phyloP scores from a whole-genome alignment of 2,329 filamentous ascomycete genomes.

The Colletotrichum costaricense region DNA sequence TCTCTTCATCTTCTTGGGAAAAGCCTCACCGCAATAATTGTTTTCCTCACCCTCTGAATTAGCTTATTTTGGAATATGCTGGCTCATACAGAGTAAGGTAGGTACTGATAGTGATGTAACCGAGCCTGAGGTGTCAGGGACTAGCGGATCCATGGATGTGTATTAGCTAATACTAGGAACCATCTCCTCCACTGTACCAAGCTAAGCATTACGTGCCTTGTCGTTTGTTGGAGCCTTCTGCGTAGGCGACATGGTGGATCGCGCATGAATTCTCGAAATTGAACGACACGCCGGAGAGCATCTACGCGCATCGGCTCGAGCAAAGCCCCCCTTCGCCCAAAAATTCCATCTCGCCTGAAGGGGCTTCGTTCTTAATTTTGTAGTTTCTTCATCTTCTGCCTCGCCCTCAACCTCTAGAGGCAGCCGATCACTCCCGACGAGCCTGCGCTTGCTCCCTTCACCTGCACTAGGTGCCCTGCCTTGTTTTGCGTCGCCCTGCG shows the following conservation, averaged over 20 bases:
- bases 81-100: too few species aligned
- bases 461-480: neutral
- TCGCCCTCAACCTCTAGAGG: neutral
- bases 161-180: too few species aligned
- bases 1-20: too few species aligned
- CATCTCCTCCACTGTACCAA: neutral
- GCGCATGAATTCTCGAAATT: conserved; percentile 39
- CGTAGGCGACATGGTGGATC: conserved; percentile 28
- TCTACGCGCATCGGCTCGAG: conserved; percentile 16
- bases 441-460: conserved; percentile 18
- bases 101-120: too few species aligned
- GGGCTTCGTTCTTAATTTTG: neutral
- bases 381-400: neutral
- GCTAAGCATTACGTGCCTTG: conserved; percentile 19
- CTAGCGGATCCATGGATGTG: too few species aligned
- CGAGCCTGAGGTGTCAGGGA: too few species aligned
- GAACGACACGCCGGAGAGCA: conserved; percentile 25
- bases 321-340: neutral
- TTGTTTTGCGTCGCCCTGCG: conserved; percentile 16
- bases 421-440: neutral
- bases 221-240: conserved; percentile 21
- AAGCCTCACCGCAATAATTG: too few species aligned
- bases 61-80: too few species aligned
- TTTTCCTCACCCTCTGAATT: too few species aligned
- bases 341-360: conserved; percentile 2